Percentiles rank a stretch among this genome's conserved stretches.
These are phyloP conservation scores for Epichloe bromicola DNA, from an alignment of 2,329 filamentous ascomycete genomes.

Conservation along the genomic window DNA sequence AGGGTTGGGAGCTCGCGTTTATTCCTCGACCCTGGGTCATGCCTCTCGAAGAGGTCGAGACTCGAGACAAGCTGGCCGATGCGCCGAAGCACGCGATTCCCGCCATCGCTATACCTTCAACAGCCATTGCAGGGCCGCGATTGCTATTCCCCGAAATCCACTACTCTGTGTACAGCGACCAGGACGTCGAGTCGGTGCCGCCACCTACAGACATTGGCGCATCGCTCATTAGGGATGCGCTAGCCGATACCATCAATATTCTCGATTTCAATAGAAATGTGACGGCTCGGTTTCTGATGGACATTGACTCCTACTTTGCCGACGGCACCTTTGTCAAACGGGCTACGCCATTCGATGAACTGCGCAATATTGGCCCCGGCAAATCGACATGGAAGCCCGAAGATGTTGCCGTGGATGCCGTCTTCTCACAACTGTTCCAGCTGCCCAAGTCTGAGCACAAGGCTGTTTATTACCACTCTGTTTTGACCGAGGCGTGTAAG, in stretches of 20 bases:
- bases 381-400: constrained; percentile 90
- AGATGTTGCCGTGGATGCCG: constrained; percentile 91
- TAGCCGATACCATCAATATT: constrained; percentile 87
- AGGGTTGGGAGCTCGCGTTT: constrained; percentile 61
- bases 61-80: constrained; percentile 44
- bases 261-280: constrained; percentile 85
- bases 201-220: constrained; percentile 62
- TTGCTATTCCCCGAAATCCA: constrained; percentile 80
- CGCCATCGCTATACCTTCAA: constrained; percentile 58
- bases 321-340: constrained; percentile 85
- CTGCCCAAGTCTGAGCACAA: constrained; percentile 83
- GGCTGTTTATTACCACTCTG: constrained; percentile 89
- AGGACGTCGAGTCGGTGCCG: constrained; percentile 83
- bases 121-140: constrained; percentile 59
- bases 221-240: constrained; percentile 69
- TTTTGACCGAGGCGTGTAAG: constrained; percentile 92
- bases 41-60: constrained; percentile 45
- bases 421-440: constrained; percentile 89
- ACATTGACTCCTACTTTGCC: constrained; percentile 89
- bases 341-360: constrained; percentile 81
- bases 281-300: constrained; percentile 79
- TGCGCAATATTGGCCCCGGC: constrained; percentile 53
- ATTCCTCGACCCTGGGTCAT: constrained; percentile 57
- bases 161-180: constrained; percentile 80
- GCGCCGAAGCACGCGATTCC: constrained; percentile 68